A percentile compares a stretch with the other conserved stretches of the same genome.
Evolutionary conservation across 2,329 filamentous ascomycete genomes (phyloP).

Genomic region (Tolypocladium guangdongense): DNA sequence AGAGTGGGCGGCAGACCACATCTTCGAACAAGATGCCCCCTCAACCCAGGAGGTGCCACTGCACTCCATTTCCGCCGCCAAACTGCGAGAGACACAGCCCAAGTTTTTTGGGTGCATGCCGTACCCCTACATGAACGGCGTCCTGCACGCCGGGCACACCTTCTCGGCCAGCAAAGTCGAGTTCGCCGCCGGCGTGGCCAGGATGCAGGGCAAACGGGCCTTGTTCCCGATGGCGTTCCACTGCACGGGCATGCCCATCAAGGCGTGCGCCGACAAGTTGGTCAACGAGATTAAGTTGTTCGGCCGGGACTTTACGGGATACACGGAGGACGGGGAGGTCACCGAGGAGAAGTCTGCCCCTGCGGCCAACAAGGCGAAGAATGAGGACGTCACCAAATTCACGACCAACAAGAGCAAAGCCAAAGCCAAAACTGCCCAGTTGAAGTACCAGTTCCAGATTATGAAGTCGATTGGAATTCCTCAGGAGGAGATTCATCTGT

Average conservation of each 20-base stretch:
- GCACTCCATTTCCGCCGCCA: slow-evolving; percentile 58
- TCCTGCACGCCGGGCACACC: slow-evolving; percentile 79
- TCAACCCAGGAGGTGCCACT: slow-evolving; percentile 66
- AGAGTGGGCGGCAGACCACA: slow-evolving; percentile 36
- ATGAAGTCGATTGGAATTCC: slow-evolving; percentile 88
- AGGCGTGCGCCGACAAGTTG: slow-evolving; percentile 93
- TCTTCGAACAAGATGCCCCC: slow-evolving; percentile 84
- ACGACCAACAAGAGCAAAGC: slow-evolving; percentile 88
- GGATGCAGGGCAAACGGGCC: slow-evolving; percentile 81
- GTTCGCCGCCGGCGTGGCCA: slow-evolving; percentile 74
- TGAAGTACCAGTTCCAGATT: slow-evolving; percentile 94
- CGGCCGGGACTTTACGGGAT: slow-evolving; percentile 73
- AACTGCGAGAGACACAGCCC: slow-evolving; percentile 69
- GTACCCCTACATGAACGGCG: slow-evolving; percentile 70
- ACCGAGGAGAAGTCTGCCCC: slow-evolving; percentile 34
- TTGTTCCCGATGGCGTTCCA: slow-evolving; percentile 93
- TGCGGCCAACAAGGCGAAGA: slow-evolving; percentile 51
- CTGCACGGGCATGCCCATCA: slow-evolving; percentile 91
- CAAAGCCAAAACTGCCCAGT: slow-evolving; percentile 76
- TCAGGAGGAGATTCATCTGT: slow-evolving; percentile 79
- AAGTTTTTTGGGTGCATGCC: slow-evolving; percentile 70
- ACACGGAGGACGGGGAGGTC: slow-evolving; percentile 46
- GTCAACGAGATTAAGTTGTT: slow-evolving; percentile 82
- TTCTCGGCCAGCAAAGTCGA: slow-evolving; percentile 92
- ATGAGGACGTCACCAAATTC: slow-evolving; percentile 86